Conservation (phyloP, 495 filamentous ascomycete genomes). For the Glutinoglossum americanum region DNA sequence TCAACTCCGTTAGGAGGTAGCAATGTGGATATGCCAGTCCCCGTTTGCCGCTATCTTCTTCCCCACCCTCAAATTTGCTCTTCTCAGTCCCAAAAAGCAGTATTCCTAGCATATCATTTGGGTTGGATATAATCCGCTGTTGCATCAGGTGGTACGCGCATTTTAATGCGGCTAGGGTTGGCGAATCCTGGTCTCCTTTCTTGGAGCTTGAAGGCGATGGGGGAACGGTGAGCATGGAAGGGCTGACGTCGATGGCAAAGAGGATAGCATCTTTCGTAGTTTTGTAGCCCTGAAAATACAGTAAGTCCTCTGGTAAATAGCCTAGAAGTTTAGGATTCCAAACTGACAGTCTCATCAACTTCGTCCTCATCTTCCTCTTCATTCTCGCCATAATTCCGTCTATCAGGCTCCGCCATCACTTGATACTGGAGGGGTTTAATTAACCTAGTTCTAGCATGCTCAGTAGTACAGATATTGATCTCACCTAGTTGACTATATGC, state of each 20-base stretch:
- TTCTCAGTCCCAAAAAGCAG: slow-evolving; percentile 82
- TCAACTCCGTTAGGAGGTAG: slow-evolving; percentile 77
- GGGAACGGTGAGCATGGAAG: slow-evolving; percentile 64
- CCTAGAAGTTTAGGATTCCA: background rate
- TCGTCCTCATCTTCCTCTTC: slow-evolving; percentile 31
- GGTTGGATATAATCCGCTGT: slow-evolving; percentile 91
- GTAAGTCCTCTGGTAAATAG: background rate
- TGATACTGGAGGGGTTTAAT: background rate
- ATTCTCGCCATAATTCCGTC: slow-evolving; percentile 22
- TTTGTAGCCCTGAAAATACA: slow-evolving; percentile 54
- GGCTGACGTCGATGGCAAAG: slow-evolving; percentile 85
- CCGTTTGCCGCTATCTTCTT: slow-evolving; percentile 30
- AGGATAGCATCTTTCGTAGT: slow-evolving; percentile 87
- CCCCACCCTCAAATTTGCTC: slow-evolving; percentile 58
- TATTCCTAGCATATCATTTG: slow-evolving; percentile 93
- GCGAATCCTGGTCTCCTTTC: slow-evolving; percentile 49
- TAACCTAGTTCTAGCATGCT: too few relatives aligned
- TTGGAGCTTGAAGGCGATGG: slow-evolving; percentile 35
- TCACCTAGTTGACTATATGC: too few relatives aligned
- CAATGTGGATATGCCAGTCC: slow-evolving; percentile 66
- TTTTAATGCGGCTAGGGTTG: slow-evolving; percentile 67
- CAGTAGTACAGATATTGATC: too few relatives aligned
- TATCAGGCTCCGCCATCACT: background rate
- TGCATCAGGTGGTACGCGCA: slow-evolving; percentile 92
- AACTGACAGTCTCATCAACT: slow-evolving; percentile 41